phyloP scores from a whole-genome alignment of 129 eudicot species.

The Flaveria bidentis region DNA sequence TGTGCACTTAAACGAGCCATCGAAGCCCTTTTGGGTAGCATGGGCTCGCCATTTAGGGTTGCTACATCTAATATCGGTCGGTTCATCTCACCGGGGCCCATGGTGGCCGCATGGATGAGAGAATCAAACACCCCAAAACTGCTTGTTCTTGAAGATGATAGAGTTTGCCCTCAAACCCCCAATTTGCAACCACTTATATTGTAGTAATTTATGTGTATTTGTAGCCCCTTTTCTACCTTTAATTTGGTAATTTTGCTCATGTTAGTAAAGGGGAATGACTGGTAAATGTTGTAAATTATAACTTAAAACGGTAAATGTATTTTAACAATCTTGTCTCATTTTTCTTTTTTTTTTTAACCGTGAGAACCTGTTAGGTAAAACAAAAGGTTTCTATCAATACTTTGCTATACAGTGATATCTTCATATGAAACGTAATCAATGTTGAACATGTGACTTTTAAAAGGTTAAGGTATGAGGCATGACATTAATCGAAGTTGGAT shows the following conservation, averaged over 20 bases:
- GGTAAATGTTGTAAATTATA: conserved; percentile 16
- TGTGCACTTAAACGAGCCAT: conserved; percentile 82
- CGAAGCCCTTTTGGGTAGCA: conserved; percentile 66
- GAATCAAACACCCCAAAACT: conserved; percentile 65
- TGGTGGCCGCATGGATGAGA: conserved; percentile 87
- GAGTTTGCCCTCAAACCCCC: conserved; percentile 38
- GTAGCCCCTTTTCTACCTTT: conserved; percentile 5
- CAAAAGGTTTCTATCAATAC: neutral
- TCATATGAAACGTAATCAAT: no score
- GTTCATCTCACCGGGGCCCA: conserved; percentile 75
- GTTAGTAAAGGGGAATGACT: conserved; percentile 19
- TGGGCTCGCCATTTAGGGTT: conserved; percentile 79
- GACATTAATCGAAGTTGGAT: no score
- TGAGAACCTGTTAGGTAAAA: neutral
- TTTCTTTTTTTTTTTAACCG: neutral
- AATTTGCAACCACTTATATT: conserved; percentile 46
- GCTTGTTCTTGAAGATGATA: conserved; percentile 84
- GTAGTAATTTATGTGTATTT: conserved; percentile 35
- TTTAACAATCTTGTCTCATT: neutral
- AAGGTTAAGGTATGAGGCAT: no score
- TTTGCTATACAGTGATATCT: neutral
- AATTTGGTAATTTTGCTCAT: conserved; percentile 25
- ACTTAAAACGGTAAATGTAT: conserved; percentile 29
- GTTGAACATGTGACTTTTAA: no score
- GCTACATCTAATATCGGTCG: conserved; percentile 84